Conservation (phyloP, 1,284 basidiomycete genomes). For the Naganishia sp. region DNA sequence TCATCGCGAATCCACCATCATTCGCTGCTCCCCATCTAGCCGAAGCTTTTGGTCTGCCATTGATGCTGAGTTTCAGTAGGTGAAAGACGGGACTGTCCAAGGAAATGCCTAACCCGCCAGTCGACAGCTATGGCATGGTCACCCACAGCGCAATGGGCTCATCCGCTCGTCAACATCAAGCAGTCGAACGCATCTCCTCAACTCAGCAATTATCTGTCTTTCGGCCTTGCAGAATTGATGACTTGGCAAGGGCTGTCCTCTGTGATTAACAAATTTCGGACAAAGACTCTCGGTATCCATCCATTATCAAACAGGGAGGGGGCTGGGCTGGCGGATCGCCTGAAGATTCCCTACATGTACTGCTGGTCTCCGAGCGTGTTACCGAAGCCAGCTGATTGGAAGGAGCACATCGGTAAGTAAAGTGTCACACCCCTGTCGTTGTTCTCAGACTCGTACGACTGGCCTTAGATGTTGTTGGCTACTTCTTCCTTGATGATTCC, state of each 20-base stretch:
- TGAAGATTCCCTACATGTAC: slow-evolving; percentile 69
- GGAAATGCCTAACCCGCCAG: not conserved
- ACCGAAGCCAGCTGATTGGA: slow-evolving; percentile 66
- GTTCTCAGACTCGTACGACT: too few relatives aligned
- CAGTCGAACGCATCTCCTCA: slow-evolving; percentile 59
- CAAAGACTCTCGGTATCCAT: slow-evolving; percentile 58
- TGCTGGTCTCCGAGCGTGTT: slow-evolving; percentile 67
- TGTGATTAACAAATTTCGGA: slow-evolving; percentile 64
- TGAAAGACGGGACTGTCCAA: slow-evolving; percentile 7
- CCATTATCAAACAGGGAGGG: slow-evolving; percentile 59
- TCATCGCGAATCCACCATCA: slow-evolving; percentile 66
- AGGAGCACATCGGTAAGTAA: slow-evolving; percentile 30
- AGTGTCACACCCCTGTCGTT: not conserved
- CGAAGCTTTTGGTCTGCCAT: slow-evolving; percentile 64
- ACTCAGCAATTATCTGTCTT: slow-evolving; percentile 63
- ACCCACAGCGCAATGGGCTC: slow-evolving; percentile 64
- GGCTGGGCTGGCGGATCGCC: slow-evolving; percentile 60
- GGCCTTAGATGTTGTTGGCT: slow-evolving; percentile 64
- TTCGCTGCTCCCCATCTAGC: slow-evolving; percentile 68
- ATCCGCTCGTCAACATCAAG: slow-evolving; percentile 64
- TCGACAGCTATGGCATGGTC: slow-evolving; percentile 68
- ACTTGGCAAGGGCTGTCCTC: slow-evolving; percentile 65
- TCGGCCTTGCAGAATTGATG: slow-evolving; percentile 61
- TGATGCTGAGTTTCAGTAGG: slow-evolving; percentile 63
- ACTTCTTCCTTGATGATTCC: slow-evolving; percentile 63